Base-by-base conservation (phyloP, 2,329 filamentous ascomycete species). In the Chaetomiaceae sp. region DNA sequence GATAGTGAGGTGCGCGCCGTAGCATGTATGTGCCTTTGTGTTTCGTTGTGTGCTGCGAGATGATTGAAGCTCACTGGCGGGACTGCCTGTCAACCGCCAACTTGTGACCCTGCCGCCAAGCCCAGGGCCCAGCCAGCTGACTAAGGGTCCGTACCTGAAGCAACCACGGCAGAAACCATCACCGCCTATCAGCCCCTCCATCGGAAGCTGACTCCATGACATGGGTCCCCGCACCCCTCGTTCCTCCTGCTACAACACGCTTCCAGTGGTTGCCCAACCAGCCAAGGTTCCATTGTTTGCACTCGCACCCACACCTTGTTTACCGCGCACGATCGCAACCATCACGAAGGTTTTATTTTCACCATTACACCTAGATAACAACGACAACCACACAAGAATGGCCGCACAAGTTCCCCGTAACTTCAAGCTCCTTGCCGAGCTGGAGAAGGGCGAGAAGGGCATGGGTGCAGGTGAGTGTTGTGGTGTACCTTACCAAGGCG, bases 361-460 rank as follows among this genome's bases (percentile, higher is more conserved):
- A 44, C 36, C 44, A 42, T 33, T 27, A 33, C 20, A 33, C 9
- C 20, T 8, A 7, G 21, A 36, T 5, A 10, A 36, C n/a, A 21
- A 21, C 5, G 16, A 23, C 41, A 40, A 32, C 43, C 7, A n/a
- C 9, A 34, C 6, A 42, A 64, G n/a, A 30, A 71, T 71, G 67
- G 65, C 66, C 50, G 65, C 67, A 41, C 63, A 95, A 73, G 82
- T 99, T 53, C 94, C 94, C 57, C 84, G 94, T 70, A 97, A 97
- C 76, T 99, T 99, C 71, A 86, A 92, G 67, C 82, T 99, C 61
- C 80, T 99, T 53, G 94, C 96, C 72, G 94, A 99, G 83, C 81
- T 99, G 18, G 94, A 99, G 77, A 97, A 97, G 77, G 94, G 94
- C 67, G 94, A 99, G 77, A 99, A 99, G 74, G 94, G 94, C 57